Evolutionary conservation across 371 early-diverging fungal genomes (phyloP), one percentile per base, ranked within the genome.

Genomic region (Batkoa obscura): DNA sequence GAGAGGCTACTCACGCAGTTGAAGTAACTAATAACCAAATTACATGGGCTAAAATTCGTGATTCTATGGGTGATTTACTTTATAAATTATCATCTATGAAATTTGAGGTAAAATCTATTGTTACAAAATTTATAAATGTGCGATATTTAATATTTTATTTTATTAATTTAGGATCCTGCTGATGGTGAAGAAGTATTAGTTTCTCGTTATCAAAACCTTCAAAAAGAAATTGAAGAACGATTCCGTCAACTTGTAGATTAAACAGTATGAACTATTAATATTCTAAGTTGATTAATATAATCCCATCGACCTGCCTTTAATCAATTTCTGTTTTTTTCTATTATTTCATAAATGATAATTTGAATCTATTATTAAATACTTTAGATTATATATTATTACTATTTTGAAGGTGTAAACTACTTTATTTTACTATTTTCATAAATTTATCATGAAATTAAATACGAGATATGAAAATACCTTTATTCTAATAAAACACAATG

Each of bases 11-110:
- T 2, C 92, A 93, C 62, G 81, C 88, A 2, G 94, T 98, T 39
- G 97, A 95, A 72, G 79, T 83, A 2, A 84, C 88, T 36, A 81
- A 81, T 54, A 81, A 80, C 68, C 84, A 83, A 60, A 76, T 95
- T 58, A 88, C 95, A 5, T 99, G 98, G 98, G 76, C 85, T 50
- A 86, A 84, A 70, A 91, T 99, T 60, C 83, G 88, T 60, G 97
- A 97, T 50, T 69, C 76, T 34, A 85, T 97, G 75, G 76, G 85
- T 38, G 99, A 99, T 63, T 68, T 98, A 42, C 65, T 94, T 53
- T 94, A 98, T 76, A 90, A 90, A 70, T 81, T 99, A 49, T 90
- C 86, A 66, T 90, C 94, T 51, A 98, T 99, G 99, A 99, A 99
- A 78, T 99, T 99, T 65, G 94, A 95, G 72, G 80, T 75, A 60